A percentile compares a stretch with the other conserved stretches of the same genome.
phyloP scores from a whole-genome alignment of 768 basidiomycete genomes.

The Gymnopilus junonius region DNA sequence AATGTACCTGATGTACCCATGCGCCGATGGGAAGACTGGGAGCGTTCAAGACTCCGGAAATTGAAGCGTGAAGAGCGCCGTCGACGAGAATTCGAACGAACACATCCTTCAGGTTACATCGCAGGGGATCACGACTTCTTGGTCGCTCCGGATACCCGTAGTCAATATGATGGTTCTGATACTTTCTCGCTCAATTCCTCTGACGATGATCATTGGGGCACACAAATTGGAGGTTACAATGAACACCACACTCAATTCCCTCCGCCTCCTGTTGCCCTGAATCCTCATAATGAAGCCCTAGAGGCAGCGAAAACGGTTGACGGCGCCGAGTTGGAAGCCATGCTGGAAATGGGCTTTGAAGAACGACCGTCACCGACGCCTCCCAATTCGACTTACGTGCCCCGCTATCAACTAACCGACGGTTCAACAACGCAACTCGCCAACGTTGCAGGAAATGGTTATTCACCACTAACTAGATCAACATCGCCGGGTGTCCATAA shows the following conservation, averaged over 20 bases:
- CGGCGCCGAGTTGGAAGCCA: conserved; percentile 83
- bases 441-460: conserved; percentile 52
- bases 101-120: conserved; percentile 70
- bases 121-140: conserved; percentile 67
- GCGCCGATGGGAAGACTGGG: conserved; percentile 99
- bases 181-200: conserved; percentile 81
- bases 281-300: conserved; percentile 42
- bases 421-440: conserved; percentile 48
- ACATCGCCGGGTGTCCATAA: conserved; percentile 42
- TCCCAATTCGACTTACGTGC: conserved; percentile 43
- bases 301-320: conserved; percentile 56
- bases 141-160: conserved; percentile 57
- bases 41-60: conserved; percentile 92
- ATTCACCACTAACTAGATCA: conserved; percentile 58
- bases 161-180: conserved; percentile 80
- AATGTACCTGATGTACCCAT: conserved; percentile 76
- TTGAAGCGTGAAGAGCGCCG: conserved; percentile 85
- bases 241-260: conserved; percentile 80
- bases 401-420: conserved; percentile 70
- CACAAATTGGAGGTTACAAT: conserved; percentile 95
- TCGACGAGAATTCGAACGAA: conserved; percentile 79
- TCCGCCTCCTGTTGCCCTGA: conserved; percentile 81
- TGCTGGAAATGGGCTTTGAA: conserved; percentile 92
- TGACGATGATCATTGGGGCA: conserved; percentile 95
- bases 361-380: conserved; percentile 64